Conservation (phyloP, 495 filamentous ascomycete genomes). For the Gamarada debralockiae region DNA sequence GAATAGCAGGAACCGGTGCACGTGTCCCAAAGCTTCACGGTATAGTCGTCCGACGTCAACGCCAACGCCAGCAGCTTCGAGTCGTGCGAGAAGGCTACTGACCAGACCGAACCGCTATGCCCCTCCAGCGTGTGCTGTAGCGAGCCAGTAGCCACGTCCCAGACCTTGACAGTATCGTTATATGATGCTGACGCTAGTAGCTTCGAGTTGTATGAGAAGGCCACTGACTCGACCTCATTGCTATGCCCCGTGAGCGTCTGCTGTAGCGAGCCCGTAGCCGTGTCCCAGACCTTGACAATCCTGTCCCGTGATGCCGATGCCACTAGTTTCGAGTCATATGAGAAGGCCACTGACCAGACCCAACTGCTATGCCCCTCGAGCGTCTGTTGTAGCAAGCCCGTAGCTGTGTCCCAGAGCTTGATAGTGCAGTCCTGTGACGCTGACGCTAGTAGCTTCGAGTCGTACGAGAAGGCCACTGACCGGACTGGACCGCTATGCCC, state of each 20-base stretch:
- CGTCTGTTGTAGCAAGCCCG: conserved; percentile 41
- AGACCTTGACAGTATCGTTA: conserved; percentile 70
- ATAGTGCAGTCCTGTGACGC: conserved; percentile 48
- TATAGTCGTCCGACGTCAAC: conserved; percentile 29
- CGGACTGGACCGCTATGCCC: conserved; percentile 20
- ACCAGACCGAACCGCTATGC: conserved; percentile 20
- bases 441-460: neutral
- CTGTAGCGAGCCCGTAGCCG: conserved; percentile 57
- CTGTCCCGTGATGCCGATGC: neutral
- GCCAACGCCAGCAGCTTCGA: too few relatives aligned
- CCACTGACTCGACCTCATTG: conserved; percentile 16
- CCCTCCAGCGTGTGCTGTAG: conserved; percentile 21
- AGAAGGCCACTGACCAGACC: conserved; percentile 27
- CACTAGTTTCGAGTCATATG: conserved; percentile 10
- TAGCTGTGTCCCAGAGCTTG: conserved; percentile 83
- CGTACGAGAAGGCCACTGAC: conserved; percentile 28
- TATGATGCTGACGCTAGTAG: neutral
- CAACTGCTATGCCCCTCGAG: conserved; percentile 21
- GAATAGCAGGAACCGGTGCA: conserved; percentile 23
- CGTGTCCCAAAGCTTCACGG: conserved; percentile 34
- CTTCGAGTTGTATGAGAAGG: conserved; percentile 25
- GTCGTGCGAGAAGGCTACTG: conserved; percentile 36
- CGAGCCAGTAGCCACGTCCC: conserved; percentile 76
- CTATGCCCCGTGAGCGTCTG: conserved; percentile 23
- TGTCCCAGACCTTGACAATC: conserved; percentile 90